Percentiles rank a stretch among this genome's conserved stretches.
These are phyloP conservation scores for Pseudogymnoascus sp. DNA, from an alignment of 2,329 filamentous ascomycete genomes.

Conservation along the genomic window DNA sequence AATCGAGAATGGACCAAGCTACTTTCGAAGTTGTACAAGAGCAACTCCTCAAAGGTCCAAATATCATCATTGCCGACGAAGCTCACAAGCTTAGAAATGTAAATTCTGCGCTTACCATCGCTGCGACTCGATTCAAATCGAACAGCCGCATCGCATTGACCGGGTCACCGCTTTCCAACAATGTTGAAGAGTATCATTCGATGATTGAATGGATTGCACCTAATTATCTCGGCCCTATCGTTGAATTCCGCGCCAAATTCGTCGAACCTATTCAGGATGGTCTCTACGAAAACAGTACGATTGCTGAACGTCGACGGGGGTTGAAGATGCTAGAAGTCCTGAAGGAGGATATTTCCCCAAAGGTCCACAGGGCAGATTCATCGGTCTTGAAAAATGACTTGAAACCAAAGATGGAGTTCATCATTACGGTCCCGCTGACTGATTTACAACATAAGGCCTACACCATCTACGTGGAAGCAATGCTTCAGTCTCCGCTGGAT, in stretches of 20 bases:
- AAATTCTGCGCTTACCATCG: constrained; percentile 40
- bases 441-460: constrained; percentile 57
- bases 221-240: constrained; percentile 59
- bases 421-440: constrained; percentile 65
- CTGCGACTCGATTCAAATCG: constrained; percentile 53
- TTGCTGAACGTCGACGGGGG: constrained; percentile 46
- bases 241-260: constrained; percentile 64
- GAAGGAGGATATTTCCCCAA: constrained; percentile 63
- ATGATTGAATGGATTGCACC: constrained; percentile 85
- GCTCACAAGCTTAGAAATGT: constrained; percentile 71
- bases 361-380: constrained; percentile 68
- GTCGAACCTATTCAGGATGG: constrained; percentile 65
- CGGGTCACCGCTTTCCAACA: constrained; percentile 78
- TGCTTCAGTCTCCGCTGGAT: constrained; percentile 23
- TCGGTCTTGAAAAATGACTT: constrained; percentile 56
- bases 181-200: constrained; percentile 73
- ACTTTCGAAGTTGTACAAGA: constrained; percentile 34
- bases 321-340: constrained; percentile 61
- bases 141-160: constrained; percentile 72
- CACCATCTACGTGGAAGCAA: constrained; percentile 37
- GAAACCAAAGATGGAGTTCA: constrained; percentile 70
- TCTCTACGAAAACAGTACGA: constrained; percentile 54
- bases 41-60: constrained; percentile 51
- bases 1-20: constrained; percentile 17
- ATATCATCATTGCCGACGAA: constrained; percentile 75